Evolutionary conservation across 2,329 filamentous ascomycete genomes (phyloP).

Genomic region (Fusarium falciforme): DNA sequence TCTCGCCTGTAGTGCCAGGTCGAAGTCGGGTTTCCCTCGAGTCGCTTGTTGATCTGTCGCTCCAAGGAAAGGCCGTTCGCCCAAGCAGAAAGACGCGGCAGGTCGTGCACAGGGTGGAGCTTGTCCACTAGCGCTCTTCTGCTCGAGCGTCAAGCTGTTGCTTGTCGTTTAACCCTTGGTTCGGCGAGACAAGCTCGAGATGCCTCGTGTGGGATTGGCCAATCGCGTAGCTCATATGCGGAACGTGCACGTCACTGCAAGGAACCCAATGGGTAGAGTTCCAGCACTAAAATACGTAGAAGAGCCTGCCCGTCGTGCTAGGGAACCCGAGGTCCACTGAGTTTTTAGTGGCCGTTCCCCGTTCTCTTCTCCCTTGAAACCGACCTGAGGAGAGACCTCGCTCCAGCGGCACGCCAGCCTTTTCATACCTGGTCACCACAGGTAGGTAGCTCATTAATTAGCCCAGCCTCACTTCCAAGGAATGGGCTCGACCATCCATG

Average conservation of each 20-base stretch:
- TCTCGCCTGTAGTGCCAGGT: background rate
- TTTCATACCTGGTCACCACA: background rate
- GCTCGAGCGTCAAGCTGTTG: background rate
- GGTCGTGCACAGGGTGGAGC: background rate
- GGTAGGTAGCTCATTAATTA: background rate
- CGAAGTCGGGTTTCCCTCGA: conserved; percentile 6
- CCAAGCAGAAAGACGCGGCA: conserved; percentile 3
- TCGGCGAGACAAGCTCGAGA: conserved; percentile 22
- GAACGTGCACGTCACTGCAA: conserved; percentile 36
- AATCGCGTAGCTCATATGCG: conserved; percentile 16
- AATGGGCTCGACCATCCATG: background rate
- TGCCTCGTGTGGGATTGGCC: conserved; percentile 24
- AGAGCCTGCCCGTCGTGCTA: background rate
- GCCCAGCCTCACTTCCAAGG: background rate
- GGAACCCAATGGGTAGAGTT: conserved; percentile 18
- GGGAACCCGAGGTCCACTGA: conserved; percentile 8
- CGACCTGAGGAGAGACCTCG: background rate
- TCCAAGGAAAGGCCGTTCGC: background rate
- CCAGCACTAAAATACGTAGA: background rate
- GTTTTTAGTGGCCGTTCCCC: conserved; percentile 28
- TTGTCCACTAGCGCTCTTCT: background rate
- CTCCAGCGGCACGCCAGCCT: background rate
- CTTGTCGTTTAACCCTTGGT: background rate
- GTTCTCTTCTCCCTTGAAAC: background rate
- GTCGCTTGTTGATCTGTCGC: conserved; percentile 3